Evolutionary conservation across 352 stramenopile species (phyloP), one percentile per base, ranked within the genome.

Genomic region (Phytophthora sojae): DNA sequence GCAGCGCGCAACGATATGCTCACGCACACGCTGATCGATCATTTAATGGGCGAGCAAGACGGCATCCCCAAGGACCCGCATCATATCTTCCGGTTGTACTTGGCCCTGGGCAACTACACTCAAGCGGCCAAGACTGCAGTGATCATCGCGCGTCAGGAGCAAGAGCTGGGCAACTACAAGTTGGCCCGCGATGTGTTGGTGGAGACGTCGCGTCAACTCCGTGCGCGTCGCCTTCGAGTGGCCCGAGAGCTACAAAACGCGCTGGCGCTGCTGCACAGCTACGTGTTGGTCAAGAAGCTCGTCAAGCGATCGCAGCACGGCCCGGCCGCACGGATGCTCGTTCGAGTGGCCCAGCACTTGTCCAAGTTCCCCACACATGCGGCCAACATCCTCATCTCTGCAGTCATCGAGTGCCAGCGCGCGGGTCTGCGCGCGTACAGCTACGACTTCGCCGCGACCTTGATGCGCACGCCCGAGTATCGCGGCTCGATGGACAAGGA

Each of bases 31-130:
- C 73, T 99, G 37, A 98, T 98, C 67, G 96, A 99, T 68, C 96
- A 97, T 59, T 77, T 98, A n/a, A 98, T 98, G 89, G 94, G 94
- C 42, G 96, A 98, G 69, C 92, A 90, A 44, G 94, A 98, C 67
- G 95, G 95, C 29, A 96, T 98, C 56, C 91, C 92, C 1, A 98
- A 98, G 73, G 96, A 98, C 64, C 93, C 94, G 5, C 95, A 98
- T 67, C 96, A 98, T 67, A 98, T 99, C 58, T 98, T 98, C 61
- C 86, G 93, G 0, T 71, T 99, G 15, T 99, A 99, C 80, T 88
- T 99, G 83, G 92, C 93, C 21, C 83, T 98, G n/a, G 94, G 91
- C 17, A 98, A 98, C 76, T 98, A 97, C 77, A 74, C 90, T 0
- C 90, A 98, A 67, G 95, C 95, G 0, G 91, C 93, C 15, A 98